phyloP scores from a whole-genome alignment of 2,329 filamentous ascomycete genomes.

The Sporothrix sp. region DNA sequence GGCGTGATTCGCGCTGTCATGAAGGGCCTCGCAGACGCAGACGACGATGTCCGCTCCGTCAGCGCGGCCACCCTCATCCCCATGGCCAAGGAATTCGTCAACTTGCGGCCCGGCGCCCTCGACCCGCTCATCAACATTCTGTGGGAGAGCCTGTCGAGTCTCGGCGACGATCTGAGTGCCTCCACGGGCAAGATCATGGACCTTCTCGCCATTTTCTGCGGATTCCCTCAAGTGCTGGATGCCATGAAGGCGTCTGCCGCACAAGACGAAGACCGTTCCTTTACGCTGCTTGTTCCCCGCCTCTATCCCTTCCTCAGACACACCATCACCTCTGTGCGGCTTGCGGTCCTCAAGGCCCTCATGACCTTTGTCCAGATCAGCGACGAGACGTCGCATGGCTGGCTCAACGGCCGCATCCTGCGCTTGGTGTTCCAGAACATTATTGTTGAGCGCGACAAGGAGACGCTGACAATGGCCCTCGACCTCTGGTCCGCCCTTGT shows the following conservation, averaged over 20 bases:
- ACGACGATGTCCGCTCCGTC: constrained; percentile 93
- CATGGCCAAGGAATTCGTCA: constrained; percentile 90
- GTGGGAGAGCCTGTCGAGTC: constrained; percentile 91
- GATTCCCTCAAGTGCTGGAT: constrained; percentile 83
- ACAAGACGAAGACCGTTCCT: constrained; percentile 76
- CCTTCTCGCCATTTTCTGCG: constrained; percentile 85
- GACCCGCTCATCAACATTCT: constrained; percentile 84
- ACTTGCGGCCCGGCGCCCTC: constrained; percentile 66
- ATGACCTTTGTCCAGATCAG: constrained; percentile 88
- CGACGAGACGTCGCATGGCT: constrained; percentile 68
- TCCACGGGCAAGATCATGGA: constrained; percentile 99
- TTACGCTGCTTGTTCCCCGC: constrained; percentile 82
- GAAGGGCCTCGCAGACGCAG: constrained; percentile 80
- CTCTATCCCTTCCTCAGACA: constrained; percentile 94
- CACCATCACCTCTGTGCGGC: constrained; percentile 90
- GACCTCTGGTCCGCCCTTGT: constrained; percentile 80
- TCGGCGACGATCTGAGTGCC: constrained; percentile 94
- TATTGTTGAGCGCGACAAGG: constrained; percentile 80
- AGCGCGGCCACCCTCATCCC: constrained; percentile 96
- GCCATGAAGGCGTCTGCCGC: constrained; percentile 88
- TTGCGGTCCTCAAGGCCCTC: constrained; percentile 84
- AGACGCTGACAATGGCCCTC: constrained; percentile 70
- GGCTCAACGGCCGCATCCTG: constrained; percentile 84
- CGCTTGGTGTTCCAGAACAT: constrained; percentile 92
- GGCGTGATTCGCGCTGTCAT: constrained; percentile 88